These are phyloP conservation scores for Begonia masoniana DNA, from an alignment of 306 rosid species.

Conservation along the genomic window DNA sequence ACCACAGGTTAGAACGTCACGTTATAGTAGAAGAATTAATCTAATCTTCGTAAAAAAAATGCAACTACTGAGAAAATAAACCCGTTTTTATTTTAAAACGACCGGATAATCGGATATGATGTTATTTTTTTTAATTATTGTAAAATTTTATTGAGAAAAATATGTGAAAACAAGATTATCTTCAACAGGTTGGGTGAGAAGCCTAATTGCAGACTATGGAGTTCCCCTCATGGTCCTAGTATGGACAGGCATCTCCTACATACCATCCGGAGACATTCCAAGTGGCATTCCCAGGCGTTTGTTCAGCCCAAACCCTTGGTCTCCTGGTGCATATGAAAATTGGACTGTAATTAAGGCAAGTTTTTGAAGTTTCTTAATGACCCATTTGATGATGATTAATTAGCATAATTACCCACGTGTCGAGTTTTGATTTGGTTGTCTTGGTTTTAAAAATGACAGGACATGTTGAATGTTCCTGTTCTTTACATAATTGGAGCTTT, in stretches of 20 bases:
- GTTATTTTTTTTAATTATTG: too few species aligned
- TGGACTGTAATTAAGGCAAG: slow-evolving; percentile 93
- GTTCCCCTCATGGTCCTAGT: slow-evolving; percentile 91
- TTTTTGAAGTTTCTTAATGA: slow-evolving; percentile 1
- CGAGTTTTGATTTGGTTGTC: too few species aligned
- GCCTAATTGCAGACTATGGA: slow-evolving; percentile 93
- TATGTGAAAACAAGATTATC: too few species aligned
- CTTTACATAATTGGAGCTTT: slow-evolving; percentile 83
- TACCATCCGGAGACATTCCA: slow-evolving; percentile 65
- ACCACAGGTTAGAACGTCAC: too few species aligned
- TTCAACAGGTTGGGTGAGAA: slow-evolving; percentile 63
- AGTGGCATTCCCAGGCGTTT: slow-evolving; percentile 85
- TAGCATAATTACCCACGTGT: too few species aligned
- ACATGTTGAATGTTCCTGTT: slow-evolving; percentile 80
- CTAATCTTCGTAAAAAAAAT: too few species aligned
- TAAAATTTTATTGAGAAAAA: too few species aligned
- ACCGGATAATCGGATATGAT: too few species aligned
- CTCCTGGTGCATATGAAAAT: slow-evolving; percentile 92
- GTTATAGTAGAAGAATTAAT: neutral
- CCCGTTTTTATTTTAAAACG: too few species aligned
- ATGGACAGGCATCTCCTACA: slow-evolving; percentile 88
- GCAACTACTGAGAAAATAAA: too few species aligned
- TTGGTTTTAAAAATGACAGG: slow-evolving; percentile 21
- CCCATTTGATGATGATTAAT: neutral
- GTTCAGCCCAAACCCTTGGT: slow-evolving; percentile 98